Percentiles rank a stretch among this genome's conserved stretches.
Conservation (phyloP, 495 filamentous ascomycete genomes). For the Daldinia vernicosa region DNA sequence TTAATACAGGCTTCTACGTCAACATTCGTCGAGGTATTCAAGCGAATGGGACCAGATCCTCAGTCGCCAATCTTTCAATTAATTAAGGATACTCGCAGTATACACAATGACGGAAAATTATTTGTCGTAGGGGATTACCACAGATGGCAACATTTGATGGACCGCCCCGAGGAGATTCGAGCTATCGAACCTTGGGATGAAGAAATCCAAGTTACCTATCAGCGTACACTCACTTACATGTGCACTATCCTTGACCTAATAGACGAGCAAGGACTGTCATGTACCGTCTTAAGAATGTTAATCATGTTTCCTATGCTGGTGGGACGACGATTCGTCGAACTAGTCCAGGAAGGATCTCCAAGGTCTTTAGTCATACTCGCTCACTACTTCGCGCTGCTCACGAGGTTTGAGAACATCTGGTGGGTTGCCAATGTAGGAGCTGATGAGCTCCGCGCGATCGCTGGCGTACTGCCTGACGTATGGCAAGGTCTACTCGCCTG, state of each 20-base stretch:
- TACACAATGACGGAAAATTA: conserved; percentile 20
- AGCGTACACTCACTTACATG: conserved; percentile 47
- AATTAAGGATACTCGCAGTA: conserved; percentile 14
- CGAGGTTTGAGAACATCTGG: conserved; percentile 48
- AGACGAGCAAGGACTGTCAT: conserved; percentile 34
- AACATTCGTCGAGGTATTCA: conserved; percentile 38
- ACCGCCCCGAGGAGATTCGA: conserved; percentile 10
- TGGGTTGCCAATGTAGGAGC: conserved; percentile 48
- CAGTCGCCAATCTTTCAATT: conserved; percentile 19
- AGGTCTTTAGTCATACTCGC: conserved; percentile 53
- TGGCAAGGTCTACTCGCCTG: conserved; percentile 54
- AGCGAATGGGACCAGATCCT: conserved; percentile 32
- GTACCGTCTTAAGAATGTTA: conserved; percentile 46
- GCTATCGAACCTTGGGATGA: conserved; percentile 45
- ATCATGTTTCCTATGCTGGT: conserved; percentile 51
- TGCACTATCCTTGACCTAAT: conserved; percentile 46
- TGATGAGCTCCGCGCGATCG: conserved; percentile 51
- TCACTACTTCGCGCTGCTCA: conserved; percentile 52
- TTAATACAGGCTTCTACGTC: conserved; percentile 33
- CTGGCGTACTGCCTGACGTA: conserved; percentile 45
- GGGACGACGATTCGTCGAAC: conserved; percentile 45
- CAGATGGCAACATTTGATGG: conserved; percentile 22
- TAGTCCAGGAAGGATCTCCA: conserved; percentile 48
- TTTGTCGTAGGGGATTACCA: conserved; percentile 2
- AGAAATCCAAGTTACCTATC: conserved; percentile 48